Conservation (phyloP, 2,329 filamentous ascomycete species). For the Botrytis medusae region DNA sequence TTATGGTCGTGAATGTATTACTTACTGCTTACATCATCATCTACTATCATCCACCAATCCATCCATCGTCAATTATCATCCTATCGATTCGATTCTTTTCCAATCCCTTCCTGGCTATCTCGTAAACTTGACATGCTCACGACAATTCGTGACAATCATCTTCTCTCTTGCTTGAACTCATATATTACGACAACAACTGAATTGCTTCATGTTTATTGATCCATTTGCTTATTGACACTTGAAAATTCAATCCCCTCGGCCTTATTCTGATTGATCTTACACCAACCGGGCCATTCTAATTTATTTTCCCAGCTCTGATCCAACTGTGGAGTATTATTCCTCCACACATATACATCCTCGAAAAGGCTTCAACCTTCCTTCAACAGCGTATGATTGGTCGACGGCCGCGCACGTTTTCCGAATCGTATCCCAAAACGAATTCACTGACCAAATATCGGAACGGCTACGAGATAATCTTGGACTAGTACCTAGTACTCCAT, state of each 20-base stretch:
- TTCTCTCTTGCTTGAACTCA: neutral
- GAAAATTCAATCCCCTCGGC: neutral
- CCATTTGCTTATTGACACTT: neutral
- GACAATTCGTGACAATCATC: neutral
- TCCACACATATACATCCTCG: neutral
- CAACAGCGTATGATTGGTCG: neutral
- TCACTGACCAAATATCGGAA: neutral
- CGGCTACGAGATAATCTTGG: neutral
- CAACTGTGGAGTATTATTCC: neutral
- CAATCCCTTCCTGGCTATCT: neutral
- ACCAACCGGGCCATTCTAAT: neutral
- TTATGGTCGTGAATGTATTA: neutral
- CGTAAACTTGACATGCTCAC: neutral
- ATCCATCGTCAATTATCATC: neutral
- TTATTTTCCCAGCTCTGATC: neutral
- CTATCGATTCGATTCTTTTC: neutral
- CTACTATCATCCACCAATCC: neutral
- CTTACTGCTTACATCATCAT: neutral
- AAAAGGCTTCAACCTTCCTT: neutral
- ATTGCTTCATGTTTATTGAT: neutral
- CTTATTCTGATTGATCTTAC: neutral
- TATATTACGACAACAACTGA: neutral
- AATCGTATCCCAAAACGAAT: neutral
- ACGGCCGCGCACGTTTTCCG: neutral
- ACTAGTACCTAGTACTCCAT: conserved; percentile 4